Conservation (phyloP, 139 green algal genomes). For the Micractinium conductrix region DNA sequence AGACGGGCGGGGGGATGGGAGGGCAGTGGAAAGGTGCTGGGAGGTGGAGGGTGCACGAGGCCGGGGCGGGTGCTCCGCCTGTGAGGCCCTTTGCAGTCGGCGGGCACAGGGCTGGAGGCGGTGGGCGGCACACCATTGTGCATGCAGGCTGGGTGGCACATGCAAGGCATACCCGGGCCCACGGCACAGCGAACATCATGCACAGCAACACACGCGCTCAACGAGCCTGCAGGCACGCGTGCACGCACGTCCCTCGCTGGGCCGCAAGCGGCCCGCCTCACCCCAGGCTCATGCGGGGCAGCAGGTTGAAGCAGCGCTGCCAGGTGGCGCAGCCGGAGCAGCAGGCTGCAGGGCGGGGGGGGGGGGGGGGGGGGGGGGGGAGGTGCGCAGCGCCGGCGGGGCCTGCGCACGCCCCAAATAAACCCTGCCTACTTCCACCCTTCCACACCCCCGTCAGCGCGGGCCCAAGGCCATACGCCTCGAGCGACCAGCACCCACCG, state of each 20-base stretch:
- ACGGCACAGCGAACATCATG: too few relatives aligned
- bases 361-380: neutral
- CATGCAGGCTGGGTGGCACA: too few relatives aligned
- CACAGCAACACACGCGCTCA: neutral
- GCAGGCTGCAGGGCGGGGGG: conserved; percentile 4
- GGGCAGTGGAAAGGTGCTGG: too few relatives aligned
- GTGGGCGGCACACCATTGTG: too few relatives aligned
- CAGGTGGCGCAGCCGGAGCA: conserved; percentile 52
- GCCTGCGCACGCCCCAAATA: neutral
- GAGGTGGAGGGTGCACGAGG: too few relatives aligned
- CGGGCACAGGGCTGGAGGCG: too few relatives aligned
- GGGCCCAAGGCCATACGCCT: neutral
- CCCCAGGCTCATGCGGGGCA: conserved; percentile 37
- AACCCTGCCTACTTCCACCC: neutral
- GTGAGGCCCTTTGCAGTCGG: too few relatives aligned
- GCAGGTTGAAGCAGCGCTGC: conserved; percentile 54
- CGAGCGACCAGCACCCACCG: neutral
- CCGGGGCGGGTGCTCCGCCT: too few relatives aligned
- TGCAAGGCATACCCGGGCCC: too few relatives aligned
- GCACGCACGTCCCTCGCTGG: neutral
- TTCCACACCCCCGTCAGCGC: neutral
- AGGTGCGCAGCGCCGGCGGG: neutral
- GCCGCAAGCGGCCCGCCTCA: neutral
- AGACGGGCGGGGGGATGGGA: too few relatives aligned
- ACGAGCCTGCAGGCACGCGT: neutral